Percentiles rank a stretch among this genome's conserved stretches.
These are phyloP conservation scores for Penicillium digitatum DNA, from an alignment of 2,329 filamentous ascomycete genomes.

Conservation along the genomic window DNA sequence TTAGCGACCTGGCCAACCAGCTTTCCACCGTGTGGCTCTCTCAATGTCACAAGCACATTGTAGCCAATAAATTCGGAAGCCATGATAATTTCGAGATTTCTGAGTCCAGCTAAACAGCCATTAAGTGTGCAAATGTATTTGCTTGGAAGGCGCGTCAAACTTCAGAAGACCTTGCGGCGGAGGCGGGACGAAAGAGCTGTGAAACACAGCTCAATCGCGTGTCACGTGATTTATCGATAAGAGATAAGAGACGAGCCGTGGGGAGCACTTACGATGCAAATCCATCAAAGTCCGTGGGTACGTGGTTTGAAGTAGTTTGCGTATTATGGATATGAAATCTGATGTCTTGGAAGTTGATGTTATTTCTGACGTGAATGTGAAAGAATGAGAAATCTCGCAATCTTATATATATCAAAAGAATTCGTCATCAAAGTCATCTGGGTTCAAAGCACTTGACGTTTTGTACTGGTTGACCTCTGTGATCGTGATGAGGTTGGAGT, in stretches of 20 bases:
- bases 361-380: neutral
- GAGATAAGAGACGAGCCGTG: neutral
- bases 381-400: neutral
- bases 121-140: neutral
- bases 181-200: conserved; percentile 19
- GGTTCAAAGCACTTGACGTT: conserved; percentile 28
- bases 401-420: conserved; percentile 47
- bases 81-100: conserved; percentile 45
- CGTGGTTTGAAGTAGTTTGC: neutral
- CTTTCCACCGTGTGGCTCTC: conserved; percentile 59
- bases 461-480: conserved; percentile 48
- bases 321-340: neutral
- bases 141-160: neutral
- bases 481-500: conserved; percentile 72
- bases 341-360: neutral
- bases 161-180: conserved; percentile 1
- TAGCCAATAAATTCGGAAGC: conserved; percentile 69
- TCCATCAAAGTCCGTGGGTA: neutral
- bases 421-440: conserved; percentile 30
- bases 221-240: conserved; percentile 31
- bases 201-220: conserved; percentile 17
- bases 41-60: conserved; percentile 69
- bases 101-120: conserved; percentile 2
- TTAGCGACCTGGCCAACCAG: conserved; percentile 68
- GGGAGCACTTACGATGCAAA: neutral